These are phyloP conservation scores for Penicillium sp. DNA, from an alignment of 2,329 filamentous ascomycete genomes.

Conservation along the genomic window DNA sequence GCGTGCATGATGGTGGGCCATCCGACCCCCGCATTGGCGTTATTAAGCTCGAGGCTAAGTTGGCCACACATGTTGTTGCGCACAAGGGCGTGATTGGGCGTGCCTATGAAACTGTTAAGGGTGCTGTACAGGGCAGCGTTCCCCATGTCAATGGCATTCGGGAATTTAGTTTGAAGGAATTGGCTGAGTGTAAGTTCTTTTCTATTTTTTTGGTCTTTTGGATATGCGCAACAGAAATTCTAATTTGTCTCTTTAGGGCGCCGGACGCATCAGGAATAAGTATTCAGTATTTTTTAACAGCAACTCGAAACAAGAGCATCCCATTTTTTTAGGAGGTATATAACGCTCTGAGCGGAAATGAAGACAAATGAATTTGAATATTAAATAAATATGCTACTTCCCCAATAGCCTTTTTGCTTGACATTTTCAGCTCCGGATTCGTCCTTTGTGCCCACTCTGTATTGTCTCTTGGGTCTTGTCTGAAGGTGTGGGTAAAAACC, in stretches of 20 bases:
- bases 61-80: constrained; percentile 69
- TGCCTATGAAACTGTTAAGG: constrained; percentile 71
- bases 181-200: constrained; percentile 56
- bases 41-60: constrained; percentile 72
- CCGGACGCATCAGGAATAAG: constrained; percentile 28
- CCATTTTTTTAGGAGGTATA: background rate
- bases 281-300: background rate
- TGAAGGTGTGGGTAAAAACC: constrained; percentile 1
- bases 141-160: constrained; percentile 74
- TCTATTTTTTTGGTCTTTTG: background rate
- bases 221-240: background rate
- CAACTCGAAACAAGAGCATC: background rate
- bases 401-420: background rate
- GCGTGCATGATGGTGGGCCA: constrained; percentile 76
- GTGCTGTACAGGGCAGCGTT: constrained; percentile 68
- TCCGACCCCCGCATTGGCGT: constrained; percentile 79
- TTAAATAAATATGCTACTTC: background rate
- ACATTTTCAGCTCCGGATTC: too few relatives aligned
- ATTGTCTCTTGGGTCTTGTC: background rate
- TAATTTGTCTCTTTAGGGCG: constrained; percentile 30
- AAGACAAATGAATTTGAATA: background rate
- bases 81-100: constrained; percentile 64
- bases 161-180: constrained; percentile 67
- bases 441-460: background rate
- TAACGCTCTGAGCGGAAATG: background rate